Evolutionary conservation across 257 asterid genomes (phyloP).

Genomic region (Scutellaria barbata): DNA sequence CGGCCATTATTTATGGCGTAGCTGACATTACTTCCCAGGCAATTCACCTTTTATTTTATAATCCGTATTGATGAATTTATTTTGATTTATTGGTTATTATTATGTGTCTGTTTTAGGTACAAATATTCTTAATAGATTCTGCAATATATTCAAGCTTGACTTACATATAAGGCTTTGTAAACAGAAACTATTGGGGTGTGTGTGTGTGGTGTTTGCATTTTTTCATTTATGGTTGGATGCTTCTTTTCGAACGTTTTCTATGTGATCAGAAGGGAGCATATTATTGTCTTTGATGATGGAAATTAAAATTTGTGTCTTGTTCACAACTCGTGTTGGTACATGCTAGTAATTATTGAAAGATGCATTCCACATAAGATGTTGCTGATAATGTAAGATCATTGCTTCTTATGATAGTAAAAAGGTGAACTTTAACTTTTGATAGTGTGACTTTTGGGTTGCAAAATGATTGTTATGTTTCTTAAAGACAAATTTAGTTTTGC

Average conservation of each 20-base stretch:
- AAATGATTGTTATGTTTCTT: background rate
- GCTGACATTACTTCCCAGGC: slow-evolving; percentile 93
- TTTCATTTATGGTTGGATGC: background rate
- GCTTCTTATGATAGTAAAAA: background rate
- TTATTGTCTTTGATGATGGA: background rate
- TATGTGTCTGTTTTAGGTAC: background rate
- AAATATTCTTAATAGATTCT: background rate
- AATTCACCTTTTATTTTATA: slow-evolving; percentile 1
- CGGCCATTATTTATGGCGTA: slow-evolving; percentile 72
- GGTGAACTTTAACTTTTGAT: background rate
- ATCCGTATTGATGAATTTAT: background rate
- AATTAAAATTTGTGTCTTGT: background rate
- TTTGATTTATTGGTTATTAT: background rate
- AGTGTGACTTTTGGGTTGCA: background rate
- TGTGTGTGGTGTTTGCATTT: background rate
- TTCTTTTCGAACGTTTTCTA: slow-evolving; percentile 16
- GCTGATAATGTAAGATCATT: background rate
- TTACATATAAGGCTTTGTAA: background rate
- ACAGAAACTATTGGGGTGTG: background rate
- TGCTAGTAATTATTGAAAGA: background rate
- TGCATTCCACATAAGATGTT: slow-evolving; percentile 3
- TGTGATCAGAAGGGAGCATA: slow-evolving; percentile 41
- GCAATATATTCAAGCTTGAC: background rate
- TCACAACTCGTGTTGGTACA: background rate
- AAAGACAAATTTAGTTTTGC: background rate